Percentiles rank a stretch among this genome's conserved stretches.
phyloP scores from a whole-genome alignment of 805 yeast genomes.

The Candida odintsovae region DNA sequence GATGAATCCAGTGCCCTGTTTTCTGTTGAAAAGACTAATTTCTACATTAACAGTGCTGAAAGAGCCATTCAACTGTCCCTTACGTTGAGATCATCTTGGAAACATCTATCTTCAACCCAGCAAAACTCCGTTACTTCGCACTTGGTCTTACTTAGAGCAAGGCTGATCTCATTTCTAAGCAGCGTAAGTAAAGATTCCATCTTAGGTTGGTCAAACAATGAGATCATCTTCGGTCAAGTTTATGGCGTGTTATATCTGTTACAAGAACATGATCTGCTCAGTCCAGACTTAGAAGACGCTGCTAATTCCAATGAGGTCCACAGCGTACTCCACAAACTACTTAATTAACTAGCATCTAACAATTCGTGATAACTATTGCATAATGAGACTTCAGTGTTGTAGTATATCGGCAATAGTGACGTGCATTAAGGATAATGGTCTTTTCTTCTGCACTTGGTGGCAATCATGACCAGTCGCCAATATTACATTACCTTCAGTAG shows the following conservation, averaged over 20 bases:
- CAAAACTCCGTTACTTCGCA: neutral
- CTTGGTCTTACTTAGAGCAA: neutral
- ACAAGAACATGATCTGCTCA: neutral
- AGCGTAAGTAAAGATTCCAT: neutral
- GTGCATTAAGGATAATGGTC: no score
- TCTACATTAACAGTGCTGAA: conserved; percentile 49
- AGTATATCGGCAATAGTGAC: no score
- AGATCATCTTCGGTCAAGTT: conserved; percentile 1
- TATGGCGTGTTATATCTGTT: conserved; percentile 1
- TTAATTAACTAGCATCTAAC: neutral
- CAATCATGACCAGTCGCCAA: no score
- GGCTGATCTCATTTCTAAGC: neutral
- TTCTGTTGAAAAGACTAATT: conserved; percentile 61
- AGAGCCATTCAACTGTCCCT: conserved; percentile 17
- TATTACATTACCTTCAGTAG: no score
- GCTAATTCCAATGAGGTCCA: neutral
- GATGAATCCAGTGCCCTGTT: conserved; percentile 42
- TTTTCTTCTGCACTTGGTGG: no score
- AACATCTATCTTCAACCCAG: neutral
- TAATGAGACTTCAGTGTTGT: no score
- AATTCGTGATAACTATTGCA: no score
- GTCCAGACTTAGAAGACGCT: neutral
- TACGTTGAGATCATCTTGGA: conserved; percentile 16
- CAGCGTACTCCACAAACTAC: neutral
- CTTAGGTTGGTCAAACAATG: conserved; percentile 7